These are phyloP conservation scores for Ceratobasidium sp. DNA, from an alignment of 1,284 basidiomycete genomes.

Conservation along the genomic window DNA sequence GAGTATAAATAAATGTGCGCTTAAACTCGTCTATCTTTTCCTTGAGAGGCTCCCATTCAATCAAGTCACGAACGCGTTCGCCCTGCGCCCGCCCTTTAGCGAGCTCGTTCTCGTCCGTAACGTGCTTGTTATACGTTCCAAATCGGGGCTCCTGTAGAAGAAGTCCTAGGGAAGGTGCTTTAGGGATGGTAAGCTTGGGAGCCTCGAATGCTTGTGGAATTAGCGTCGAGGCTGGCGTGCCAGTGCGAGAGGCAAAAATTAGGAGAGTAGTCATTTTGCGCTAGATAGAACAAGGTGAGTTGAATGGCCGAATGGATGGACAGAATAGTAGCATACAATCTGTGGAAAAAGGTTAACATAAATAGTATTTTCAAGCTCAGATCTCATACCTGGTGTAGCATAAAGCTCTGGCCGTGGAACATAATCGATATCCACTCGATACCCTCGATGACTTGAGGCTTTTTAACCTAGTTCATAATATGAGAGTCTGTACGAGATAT, in stretches of 20 bases:
- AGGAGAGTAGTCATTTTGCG: constrained; percentile 97
- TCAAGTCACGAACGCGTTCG: constrained; percentile 66
- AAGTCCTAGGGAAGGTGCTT: constrained; percentile 95
- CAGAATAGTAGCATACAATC: constrained; percentile 58
- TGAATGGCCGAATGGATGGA: constrained; percentile 47
- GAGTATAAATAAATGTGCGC: constrained; percentile 81
- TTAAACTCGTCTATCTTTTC: constrained; percentile 83
- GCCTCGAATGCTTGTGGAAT: constrained; percentile 64
- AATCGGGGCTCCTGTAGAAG: constrained; percentile 77
- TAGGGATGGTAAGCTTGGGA: constrained; percentile 87
- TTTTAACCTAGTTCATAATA: constrained; percentile 65
- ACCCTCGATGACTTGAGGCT: constrained; percentile 85
- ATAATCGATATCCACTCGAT: constrained; percentile 96
- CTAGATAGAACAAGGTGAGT: constrained; percentile 57
- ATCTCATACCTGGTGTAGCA: constrained; percentile 88
- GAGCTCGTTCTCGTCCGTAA: constrained; percentile 54
- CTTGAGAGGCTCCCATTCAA: constrained; percentile 75
- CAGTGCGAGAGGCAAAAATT: constrained; percentile 80
- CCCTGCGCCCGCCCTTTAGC: constrained; percentile 53
- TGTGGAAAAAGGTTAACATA: constrained; percentile 21
- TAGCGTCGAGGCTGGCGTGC: constrained; percentile 64
- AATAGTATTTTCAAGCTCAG: background rate
- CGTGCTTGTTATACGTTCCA: constrained; percentile 48
- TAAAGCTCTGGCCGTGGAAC: constrained; percentile 98
- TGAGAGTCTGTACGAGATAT: constrained; percentile 25